These are phyloP conservation scores for Hypoxylon sp. DNA, from an alignment of 2,329 filamentous ascomycete species.

Conservation along the genomic window DNA sequence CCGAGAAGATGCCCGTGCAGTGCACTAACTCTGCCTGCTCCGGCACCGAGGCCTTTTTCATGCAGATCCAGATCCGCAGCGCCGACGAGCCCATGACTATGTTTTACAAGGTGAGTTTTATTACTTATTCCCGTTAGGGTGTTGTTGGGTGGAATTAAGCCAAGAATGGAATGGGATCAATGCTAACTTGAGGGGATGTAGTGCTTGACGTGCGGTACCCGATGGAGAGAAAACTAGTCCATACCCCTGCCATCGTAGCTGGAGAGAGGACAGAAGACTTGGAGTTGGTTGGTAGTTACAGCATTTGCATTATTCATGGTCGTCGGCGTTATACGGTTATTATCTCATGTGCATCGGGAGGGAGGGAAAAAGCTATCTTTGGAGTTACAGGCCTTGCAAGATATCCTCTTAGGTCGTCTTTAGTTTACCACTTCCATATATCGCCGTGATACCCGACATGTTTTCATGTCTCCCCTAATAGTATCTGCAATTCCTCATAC, in stretches of 20 bases:
- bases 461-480: neutral
- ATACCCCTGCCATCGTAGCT: too few relatives aligned
- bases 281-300: too few relatives aligned
- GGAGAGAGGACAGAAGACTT: too few relatives aligned
- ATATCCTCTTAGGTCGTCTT: too few relatives aligned
- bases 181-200: conserved; percentile 45
- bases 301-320: too few relatives aligned
- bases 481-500: neutral
- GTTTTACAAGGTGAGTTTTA: conserved; percentile 79
- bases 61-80: conserved; percentile 96
- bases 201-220: conserved; percentile 72
- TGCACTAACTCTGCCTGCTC: conserved; percentile 84
- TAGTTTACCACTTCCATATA: too few relatives aligned
- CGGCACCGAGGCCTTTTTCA: conserved; percentile 88
- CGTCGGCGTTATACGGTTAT: too few relatives aligned
- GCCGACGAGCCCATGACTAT: conserved; percentile 99
- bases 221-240: conserved; percentile 71
- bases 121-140: too few relatives aligned
- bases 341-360: too few relatives aligned
- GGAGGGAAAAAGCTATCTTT: too few relatives aligned
- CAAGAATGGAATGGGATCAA: conserved; percentile 16
- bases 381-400: too few relatives aligned
- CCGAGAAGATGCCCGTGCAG: conserved; percentile 83
- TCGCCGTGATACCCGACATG: conserved; percentile 21
- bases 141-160: neutral